These are phyloP conservation scores for Scenedesmus sp. DNA, from an alignment of 163 green algal species.

Conservation along the genomic window DNA sequence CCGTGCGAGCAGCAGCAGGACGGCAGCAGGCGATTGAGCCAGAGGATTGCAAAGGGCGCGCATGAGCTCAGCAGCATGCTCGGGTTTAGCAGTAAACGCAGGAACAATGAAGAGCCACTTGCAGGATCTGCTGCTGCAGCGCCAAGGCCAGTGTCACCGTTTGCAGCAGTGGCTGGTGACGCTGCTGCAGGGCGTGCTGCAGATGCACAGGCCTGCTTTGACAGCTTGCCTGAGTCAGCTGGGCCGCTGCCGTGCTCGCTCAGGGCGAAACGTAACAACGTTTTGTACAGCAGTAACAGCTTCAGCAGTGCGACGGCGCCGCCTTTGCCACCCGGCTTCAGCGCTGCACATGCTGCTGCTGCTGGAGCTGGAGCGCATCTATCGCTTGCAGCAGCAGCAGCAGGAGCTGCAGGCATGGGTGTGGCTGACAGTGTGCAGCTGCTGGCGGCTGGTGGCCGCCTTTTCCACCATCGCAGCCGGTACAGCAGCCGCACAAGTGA, in stretches of 20 bases:
- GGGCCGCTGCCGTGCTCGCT: not conserved
- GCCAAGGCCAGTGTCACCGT: not conserved
- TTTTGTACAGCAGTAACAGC: not conserved
- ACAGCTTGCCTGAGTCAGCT: not conserved
- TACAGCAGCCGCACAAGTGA: slow-evolving; percentile 6
- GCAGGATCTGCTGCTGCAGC: not conserved
- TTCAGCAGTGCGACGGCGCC: not conserved
- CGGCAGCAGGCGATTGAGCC: not conserved
- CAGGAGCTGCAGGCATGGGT: not conserved
- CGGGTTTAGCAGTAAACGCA: not conserved
- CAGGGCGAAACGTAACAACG: not conserved
- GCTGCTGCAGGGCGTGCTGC: not conserved
- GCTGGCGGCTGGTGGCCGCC: not conserved
- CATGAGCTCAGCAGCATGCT: not conserved
- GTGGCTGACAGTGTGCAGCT: slow-evolving; percentile 2
- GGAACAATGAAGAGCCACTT: not conserved
- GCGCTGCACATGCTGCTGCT: not conserved
- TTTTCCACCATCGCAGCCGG: not conserved
- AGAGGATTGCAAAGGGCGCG: not conserved
- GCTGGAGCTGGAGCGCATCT: not conserved
- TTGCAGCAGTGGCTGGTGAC: not conserved
- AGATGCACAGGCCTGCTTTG: not conserved
- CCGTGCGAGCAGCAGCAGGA: not conserved
- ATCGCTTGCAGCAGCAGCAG: not conserved
- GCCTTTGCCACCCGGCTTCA: not conserved